Percentiles rank a stretch among this genome's conserved stretches.
Evolutionary conservation across 2,329 filamentous ascomycete genomes (phyloP).

Genomic region (Pyricularia pennisetigena): DNA sequence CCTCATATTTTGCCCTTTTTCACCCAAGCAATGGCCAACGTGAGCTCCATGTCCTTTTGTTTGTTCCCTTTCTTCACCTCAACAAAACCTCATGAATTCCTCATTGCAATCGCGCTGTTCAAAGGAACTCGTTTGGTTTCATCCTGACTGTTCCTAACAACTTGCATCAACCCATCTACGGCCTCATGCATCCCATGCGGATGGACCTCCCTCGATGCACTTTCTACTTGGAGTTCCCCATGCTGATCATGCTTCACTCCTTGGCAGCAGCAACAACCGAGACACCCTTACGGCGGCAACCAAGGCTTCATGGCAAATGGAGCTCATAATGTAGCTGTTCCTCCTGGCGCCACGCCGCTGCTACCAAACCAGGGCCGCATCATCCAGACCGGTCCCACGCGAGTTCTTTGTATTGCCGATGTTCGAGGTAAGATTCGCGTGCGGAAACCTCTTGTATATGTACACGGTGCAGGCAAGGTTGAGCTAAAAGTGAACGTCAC

Average conservation of each 20-base stretch:
- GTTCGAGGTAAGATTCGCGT: slow-evolving; percentile 50
- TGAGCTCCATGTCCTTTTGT: not conserved
- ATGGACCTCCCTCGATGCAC: too few relatives aligned
- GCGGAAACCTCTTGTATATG: slow-evolving; percentile 3
- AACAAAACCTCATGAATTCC: not conserved
- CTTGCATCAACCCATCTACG: not conserved
- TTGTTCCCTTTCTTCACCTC: not conserved
- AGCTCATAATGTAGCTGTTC: slow-evolving; percentile 37
- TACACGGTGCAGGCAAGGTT: not conserved
- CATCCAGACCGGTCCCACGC: slow-evolving; percentile 54
- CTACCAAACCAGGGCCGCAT: slow-evolving; percentile 59
- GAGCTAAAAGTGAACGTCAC: not conserved
- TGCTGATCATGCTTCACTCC: not conserved
- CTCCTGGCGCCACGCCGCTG: slow-evolving; percentile 52
- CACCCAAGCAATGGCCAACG: not conserved
- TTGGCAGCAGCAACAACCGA: slow-evolving; percentile 18
- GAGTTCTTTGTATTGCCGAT: slow-evolving; percentile 62
- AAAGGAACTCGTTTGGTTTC: not conserved
- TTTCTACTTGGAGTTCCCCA: not conserved
- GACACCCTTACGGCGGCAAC: slow-evolving; percentile 35
- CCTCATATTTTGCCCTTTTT: not conserved
- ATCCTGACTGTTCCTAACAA: not conserved
- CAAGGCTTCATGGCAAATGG: slow-evolving; percentile 55
- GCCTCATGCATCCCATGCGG: not conserved
- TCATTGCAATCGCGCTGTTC: not conserved